Conservation (phyloP, 495 filamentous ascomycete species). For the Neurospora sp. region DNA sequence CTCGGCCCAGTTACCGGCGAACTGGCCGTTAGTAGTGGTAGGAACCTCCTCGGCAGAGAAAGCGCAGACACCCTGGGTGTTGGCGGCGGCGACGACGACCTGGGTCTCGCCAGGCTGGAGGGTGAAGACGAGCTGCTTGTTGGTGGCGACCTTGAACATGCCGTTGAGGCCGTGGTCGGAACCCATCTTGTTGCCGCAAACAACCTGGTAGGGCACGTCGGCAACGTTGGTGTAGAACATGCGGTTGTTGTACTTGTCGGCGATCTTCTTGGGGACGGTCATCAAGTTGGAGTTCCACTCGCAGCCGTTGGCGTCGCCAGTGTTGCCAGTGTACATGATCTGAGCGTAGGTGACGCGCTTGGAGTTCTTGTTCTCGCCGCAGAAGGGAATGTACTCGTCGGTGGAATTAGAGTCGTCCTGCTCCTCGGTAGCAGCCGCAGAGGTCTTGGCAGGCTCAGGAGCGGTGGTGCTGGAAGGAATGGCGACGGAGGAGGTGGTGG, state of each 20-base stretch:
- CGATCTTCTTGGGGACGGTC: constrained; percentile 25
- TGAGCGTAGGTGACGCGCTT: constrained; percentile 29
- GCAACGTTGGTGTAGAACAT: constrained; percentile 26
- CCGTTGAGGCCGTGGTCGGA: constrained; percentile 18
- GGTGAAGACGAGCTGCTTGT: constrained; percentile 20
- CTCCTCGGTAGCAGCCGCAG: neutral
- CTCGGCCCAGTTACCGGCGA: constrained; percentile 27
- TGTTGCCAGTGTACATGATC: constrained; percentile 27
- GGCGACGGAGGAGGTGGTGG: neutral
- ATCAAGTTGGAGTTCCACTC: constrained; percentile 29
- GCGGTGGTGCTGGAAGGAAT: neutral
- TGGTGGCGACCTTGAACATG: constrained; percentile 17
- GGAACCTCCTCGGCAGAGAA: constrained; percentile 15
- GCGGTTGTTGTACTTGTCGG: constrained; percentile 24
- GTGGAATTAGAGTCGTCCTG: neutral
- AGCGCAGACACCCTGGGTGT: constrained; percentile 28
- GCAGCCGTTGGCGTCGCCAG: constrained; percentile 19
- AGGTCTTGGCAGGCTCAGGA: neutral
- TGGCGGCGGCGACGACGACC: constrained; percentile 20
- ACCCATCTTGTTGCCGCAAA: constrained; percentile 32
- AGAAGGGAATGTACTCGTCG: constrained; percentile 15
- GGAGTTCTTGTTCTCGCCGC: constrained; percentile 8
- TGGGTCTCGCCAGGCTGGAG: constrained; percentile 24
- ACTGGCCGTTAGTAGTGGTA: constrained; percentile 17
- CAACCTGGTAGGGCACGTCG: constrained; percentile 14